phyloP scores from a whole-genome alignment of 1,284 basidiomycete species.

The Austroboletus niveus region DNA sequence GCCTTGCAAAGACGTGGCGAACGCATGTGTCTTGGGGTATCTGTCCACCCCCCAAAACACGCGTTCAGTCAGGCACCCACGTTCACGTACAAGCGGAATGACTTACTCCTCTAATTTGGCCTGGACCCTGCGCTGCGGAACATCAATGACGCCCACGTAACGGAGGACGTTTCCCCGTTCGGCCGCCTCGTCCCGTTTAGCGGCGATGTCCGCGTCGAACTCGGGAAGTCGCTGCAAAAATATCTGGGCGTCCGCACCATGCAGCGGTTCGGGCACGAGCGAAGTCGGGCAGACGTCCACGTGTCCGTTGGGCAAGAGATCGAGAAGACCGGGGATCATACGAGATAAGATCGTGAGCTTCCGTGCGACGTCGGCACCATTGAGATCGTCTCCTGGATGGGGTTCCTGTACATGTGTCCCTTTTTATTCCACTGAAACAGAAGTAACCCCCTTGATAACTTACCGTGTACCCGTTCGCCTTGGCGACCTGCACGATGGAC shows the following conservation, averaged over 20 bases:
- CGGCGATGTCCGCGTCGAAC: slow-evolving; percentile 81
- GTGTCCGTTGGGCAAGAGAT: slow-evolving; percentile 66
- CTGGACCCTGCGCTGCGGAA: slow-evolving; percentile 47
- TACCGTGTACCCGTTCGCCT: slow-evolving; percentile 93
- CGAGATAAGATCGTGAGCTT: slow-evolving; percentile 96
- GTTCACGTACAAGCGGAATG: background rate
- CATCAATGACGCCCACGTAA: slow-evolving; percentile 95
- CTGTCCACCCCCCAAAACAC: slow-evolving; percentile 38
- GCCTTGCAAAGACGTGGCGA: slow-evolving; percentile 92
- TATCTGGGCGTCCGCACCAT: slow-evolving; percentile 72
- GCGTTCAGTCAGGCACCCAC: slow-evolving; percentile 3
- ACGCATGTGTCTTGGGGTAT: slow-evolving; percentile 87
- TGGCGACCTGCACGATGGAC: slow-evolving; percentile 85
- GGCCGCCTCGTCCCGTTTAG: slow-evolving; percentile 75
- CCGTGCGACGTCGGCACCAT: slow-evolving; percentile 94
- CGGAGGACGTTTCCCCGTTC: slow-evolving; percentile 81
- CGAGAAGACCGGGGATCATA: slow-evolving; percentile 57
- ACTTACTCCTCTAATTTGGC: slow-evolving; percentile 83
- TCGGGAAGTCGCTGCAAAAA: slow-evolving; percentile 82
- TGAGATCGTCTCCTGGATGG: slow-evolving; percentile 94
- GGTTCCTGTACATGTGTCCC: slow-evolving; percentile 68
- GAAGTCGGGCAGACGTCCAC: slow-evolving; percentile 81
- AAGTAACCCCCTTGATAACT: background rate
- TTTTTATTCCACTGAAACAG: background rate
- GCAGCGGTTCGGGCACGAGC: slow-evolving; percentile 79